A percentile compares a stretch with the other conserved stretches of the same genome.
phyloP scores from a whole-genome alignment of 2,329 filamentous ascomycete species.

The Colletotrichum godetiae region DNA sequence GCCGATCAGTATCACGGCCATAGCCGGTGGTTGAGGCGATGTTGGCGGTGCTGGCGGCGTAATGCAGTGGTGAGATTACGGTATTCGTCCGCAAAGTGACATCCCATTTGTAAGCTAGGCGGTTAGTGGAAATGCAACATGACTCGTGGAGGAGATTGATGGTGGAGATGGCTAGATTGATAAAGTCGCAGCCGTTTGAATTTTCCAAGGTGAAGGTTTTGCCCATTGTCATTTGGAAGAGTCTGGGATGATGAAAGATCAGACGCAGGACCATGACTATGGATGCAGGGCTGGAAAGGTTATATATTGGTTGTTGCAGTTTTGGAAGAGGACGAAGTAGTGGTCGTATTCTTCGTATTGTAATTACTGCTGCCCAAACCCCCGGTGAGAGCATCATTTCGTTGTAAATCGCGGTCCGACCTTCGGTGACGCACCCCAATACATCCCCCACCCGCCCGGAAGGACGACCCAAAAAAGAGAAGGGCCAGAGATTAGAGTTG shows the following conservation, averaged over 20 bases:
- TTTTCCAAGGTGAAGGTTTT: background rate
- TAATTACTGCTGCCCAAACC: too few species aligned
- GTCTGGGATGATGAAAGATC: background rate
- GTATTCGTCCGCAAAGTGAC: background rate
- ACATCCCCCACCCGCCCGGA: background rate
- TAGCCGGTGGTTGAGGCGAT: background rate
- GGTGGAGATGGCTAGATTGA: conserved; percentile 7
- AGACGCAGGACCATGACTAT: background rate
- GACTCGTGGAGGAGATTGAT: conserved; percentile 32
- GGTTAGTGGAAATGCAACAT: conserved; percentile 11
- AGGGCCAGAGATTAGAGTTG: conserved; percentile 9
- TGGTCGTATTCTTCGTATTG: too few species aligned
- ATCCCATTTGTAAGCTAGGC: background rate
- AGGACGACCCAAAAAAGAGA: background rate
- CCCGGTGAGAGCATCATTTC: background rate
- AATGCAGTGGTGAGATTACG: background rate
- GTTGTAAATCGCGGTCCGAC: background rate
- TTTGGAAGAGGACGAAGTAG: too few species aligned
- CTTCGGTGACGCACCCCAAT: background rate
- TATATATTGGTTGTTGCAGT: background rate
- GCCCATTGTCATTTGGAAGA: background rate
- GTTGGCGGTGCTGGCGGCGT: background rate
- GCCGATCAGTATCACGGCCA: background rate
- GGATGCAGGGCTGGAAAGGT: background rate
- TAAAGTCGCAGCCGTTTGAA: conserved; percentile 1